These are phyloP conservation scores for Pholiota microspora DNA, from an alignment of 768 basidiomycete genomes.

Conservation along the genomic window DNA sequence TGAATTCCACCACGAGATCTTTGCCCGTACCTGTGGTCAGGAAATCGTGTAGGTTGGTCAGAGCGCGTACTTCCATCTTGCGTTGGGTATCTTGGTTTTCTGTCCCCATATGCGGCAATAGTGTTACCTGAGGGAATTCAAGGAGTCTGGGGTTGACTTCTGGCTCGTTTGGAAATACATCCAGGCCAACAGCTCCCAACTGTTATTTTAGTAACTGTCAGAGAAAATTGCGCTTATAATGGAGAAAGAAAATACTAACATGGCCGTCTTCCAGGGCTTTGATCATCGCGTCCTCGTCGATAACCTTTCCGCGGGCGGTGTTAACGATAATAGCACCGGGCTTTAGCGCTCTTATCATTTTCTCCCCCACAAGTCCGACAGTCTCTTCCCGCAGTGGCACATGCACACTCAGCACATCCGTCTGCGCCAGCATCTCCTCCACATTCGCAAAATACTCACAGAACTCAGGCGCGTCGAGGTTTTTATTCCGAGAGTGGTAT, in stretches of 20 bases:
- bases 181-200: conserved; percentile 80
- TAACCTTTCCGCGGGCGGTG: conserved; percentile 87
- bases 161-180: conserved; percentile 87
- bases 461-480: conserved; percentile 61
- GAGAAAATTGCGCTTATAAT: neutral
- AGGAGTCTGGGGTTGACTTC: conserved; percentile 75
- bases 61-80: conserved; percentile 83
- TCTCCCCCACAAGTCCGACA: conserved; percentile 68
- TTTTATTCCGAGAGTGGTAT: conserved; percentile 69
- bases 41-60: conserved; percentile 75
- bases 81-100: conserved; percentile 79
- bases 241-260: conserved; percentile 42
- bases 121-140: conserved; percentile 77
- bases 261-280: conserved; percentile 84
- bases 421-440: conserved; percentile 61
- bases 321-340: conserved; percentile 78
- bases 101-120: conserved; percentile 93
- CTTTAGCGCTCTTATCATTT: conserved; percentile 75
- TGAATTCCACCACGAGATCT: conserved; percentile 65
- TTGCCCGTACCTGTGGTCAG: conserved; percentile 59
- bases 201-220: conserved; percentile 25
- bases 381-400: conserved; percentile 79
- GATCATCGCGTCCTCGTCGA: conserved; percentile 87
- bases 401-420: conserved; percentile 86
- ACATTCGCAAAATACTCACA: conserved; percentile 69